These are phyloP conservation scores for Arthrobotrys megalospora DNA, from an alignment of 2,329 filamentous ascomycete species.

Conservation along the genomic window DNA sequence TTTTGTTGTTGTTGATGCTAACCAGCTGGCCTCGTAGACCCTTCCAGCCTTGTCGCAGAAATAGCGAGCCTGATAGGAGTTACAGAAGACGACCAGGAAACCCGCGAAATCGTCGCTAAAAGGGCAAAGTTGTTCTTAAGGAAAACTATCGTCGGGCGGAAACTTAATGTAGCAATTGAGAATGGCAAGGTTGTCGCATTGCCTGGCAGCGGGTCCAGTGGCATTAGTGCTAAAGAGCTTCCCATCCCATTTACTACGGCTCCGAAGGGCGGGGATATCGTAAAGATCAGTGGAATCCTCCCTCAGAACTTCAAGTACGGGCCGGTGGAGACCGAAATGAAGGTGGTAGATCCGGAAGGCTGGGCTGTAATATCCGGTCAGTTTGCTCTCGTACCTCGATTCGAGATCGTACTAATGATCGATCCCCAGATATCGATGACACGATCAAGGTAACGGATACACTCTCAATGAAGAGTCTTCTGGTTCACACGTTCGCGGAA, in stretches of 20 bases:
- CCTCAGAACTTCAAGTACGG: slow-evolving; percentile 28
- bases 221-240: slow-evolving; percentile 50
- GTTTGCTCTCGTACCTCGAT: background rate
- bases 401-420: background rate
- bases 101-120: slow-evolving; percentile 34
- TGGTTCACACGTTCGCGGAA: slow-evolving; percentile 86
- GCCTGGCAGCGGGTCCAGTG: slow-evolving; percentile 44
- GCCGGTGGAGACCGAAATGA: slow-evolving; percentile 39
- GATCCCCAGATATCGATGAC: slow-evolving; percentile 83
- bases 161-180: slow-evolving; percentile 39
- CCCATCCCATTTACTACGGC: slow-evolving; percentile 20
- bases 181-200: slow-evolving; percentile 38
- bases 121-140: slow-evolving; percentile 44
- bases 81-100: slow-evolving; percentile 52
- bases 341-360: slow-evolving; percentile 46
- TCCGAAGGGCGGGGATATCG: slow-evolving; percentile 24
- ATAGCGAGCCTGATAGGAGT: slow-evolving; percentile 43
- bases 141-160: slow-evolving; percentile 52
- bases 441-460: slow-evolving; percentile 94
- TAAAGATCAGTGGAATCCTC: slow-evolving; percentile 48
- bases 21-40: slow-evolving; percentile 13
- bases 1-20: background rate
- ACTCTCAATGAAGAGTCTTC: slow-evolving; percentile 82
- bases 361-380: slow-evolving; percentile 56
- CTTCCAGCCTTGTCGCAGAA: slow-evolving; percentile 48